Evolutionary conservation across 768 basidiomycete species (phyloP).

Genomic region (Boletus sensibilis): DNA sequence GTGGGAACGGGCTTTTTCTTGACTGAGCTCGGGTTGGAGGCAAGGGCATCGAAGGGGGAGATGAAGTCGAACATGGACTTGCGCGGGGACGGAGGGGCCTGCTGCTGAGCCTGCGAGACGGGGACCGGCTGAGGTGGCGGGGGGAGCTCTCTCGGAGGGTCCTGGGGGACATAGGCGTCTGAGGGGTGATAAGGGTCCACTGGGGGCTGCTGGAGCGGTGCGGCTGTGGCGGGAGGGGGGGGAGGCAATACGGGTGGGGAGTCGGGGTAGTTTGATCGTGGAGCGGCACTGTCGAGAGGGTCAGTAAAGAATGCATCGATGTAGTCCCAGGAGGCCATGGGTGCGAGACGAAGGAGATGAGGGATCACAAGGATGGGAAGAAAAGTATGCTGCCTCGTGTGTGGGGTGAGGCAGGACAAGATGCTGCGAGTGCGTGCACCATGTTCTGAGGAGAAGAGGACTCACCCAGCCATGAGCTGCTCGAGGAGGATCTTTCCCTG

Average conservation of each 20-base stretch:
- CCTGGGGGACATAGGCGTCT: constrained; percentile 34
- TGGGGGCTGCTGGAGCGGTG: constrained; percentile 39
- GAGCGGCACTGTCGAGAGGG: constrained; percentile 39
- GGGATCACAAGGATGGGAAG: constrained; percentile 11
- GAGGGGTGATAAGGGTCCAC: constrained; percentile 38
- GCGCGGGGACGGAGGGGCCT: constrained; percentile 64
- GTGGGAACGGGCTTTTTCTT: constrained; percentile 73
- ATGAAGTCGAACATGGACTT: constrained; percentile 85
- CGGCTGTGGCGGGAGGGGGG: constrained; percentile 41
- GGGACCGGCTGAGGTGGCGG: constrained; percentile 19
- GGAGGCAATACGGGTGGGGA: constrained; percentile 39
- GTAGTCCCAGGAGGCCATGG: constrained; percentile 36
- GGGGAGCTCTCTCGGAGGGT: constrained; percentile 27
- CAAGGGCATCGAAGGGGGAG: constrained; percentile 80
- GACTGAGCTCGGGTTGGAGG: constrained; percentile 40
- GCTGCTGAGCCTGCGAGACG: constrained; percentile 36
- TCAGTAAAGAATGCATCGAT: constrained; percentile 33
- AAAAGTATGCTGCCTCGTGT: constrained; percentile 30
- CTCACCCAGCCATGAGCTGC: constrained; percentile 80
- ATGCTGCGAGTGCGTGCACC: neutral
- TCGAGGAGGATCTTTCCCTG: constrained; percentile 77
- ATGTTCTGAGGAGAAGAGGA: constrained; percentile 11
- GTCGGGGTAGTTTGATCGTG: constrained; percentile 53
- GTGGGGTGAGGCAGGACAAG: constrained; percentile 21
- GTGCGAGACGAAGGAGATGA: constrained; percentile 14